A percentile compares a stretch with the other conserved stretches of the same genome.
These are phyloP conservation scores for Phlebiopsis gigantea DNA, from an alignment of 768 basidiomycete species.

Conservation along the genomic window DNA sequence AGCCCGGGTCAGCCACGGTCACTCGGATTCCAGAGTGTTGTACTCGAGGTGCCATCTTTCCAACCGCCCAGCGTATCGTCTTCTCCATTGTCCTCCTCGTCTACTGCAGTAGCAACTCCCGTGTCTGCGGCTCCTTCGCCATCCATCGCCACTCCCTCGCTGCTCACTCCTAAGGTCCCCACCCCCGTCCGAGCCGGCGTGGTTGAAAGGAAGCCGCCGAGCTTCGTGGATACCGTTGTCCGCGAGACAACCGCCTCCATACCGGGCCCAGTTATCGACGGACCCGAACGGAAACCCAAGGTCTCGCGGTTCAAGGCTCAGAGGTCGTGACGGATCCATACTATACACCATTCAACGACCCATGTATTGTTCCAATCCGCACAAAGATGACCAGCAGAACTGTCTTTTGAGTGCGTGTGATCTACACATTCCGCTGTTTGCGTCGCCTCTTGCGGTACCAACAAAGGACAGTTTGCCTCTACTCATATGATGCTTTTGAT, in stretches of 20 bases:
- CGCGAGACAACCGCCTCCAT: not conserved
- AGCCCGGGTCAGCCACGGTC: not conserved
- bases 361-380: too few relatives aligned
- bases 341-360: too few relatives aligned
- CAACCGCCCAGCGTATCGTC: not conserved
- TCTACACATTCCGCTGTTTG: too few relatives aligned
- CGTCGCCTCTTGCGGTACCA: too few relatives aligned
- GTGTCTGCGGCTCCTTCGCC: not conserved
- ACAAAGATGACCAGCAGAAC: not conserved
- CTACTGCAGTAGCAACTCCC: not conserved
- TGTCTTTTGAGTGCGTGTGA: too few relatives aligned
- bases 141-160: not conserved
- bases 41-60: conserved; percentile 11
- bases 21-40: not conserved
- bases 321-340: conserved; percentile 3
- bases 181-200: not conserved
- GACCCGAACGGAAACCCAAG: conserved; percentile 1
- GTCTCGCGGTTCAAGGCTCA: conserved; percentile 11
- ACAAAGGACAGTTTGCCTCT: too few relatives aligned
- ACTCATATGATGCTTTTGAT: too few relatives aligned
- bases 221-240: not conserved
- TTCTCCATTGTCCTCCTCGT: not conserved
- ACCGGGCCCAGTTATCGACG: not conserved
- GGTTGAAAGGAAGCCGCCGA: conserved; percentile 1
- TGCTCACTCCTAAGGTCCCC: not conserved